These are phyloP conservation scores for Hymenoscyphus albidus DNA, from an alignment of 2,329 filamentous ascomycete genomes.

Conservation along the genomic window DNA sequence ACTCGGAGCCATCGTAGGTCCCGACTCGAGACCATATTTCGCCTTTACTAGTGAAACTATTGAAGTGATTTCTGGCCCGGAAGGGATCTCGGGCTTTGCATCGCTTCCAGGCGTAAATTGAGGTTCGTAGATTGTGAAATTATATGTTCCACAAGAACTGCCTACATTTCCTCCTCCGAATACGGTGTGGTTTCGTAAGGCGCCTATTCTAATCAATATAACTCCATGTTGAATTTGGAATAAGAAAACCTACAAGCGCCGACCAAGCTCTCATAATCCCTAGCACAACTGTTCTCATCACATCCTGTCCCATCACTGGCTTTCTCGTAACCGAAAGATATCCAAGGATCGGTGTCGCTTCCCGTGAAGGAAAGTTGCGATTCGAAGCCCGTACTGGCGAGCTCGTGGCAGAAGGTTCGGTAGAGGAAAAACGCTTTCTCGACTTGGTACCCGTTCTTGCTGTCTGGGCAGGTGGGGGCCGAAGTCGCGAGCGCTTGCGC, in stretches of 20 bases:
- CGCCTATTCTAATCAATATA: background rate
- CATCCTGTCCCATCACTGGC: background rate
- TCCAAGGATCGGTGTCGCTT: conserved; percentile 12
- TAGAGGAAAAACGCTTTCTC: conserved; percentile 15
- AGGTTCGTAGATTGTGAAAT: conserved; percentile 14
- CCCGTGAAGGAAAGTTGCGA: conserved; percentile 7
- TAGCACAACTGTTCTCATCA: conserved; percentile 6
- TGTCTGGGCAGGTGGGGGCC: conserved; percentile 13
- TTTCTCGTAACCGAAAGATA: conserved; percentile 15
- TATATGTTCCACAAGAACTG: conserved; percentile 14
- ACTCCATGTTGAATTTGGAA: background rate
- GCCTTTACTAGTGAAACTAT: background rate
- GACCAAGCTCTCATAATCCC: conserved; percentile 10
- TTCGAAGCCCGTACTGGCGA: conserved; percentile 12
- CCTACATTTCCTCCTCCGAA: conserved; percentile 14
- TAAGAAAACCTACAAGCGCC: conserved; percentile 14
- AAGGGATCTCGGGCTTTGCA: conserved; percentile 1
- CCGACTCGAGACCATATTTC: background rate
- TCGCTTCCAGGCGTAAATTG: conserved; percentile 8
- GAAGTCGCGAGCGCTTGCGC: conserved; percentile 2
- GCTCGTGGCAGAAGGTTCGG: conserved; percentile 14
- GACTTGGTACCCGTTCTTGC: conserved; percentile 10
- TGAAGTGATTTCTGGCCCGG: background rate
- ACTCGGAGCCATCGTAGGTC: background rate
- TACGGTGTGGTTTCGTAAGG: conserved; percentile 11